Evolutionary conservation across 208 protist species (phyloP).

Genomic region (Trypanosomatidae sp.): DNA sequence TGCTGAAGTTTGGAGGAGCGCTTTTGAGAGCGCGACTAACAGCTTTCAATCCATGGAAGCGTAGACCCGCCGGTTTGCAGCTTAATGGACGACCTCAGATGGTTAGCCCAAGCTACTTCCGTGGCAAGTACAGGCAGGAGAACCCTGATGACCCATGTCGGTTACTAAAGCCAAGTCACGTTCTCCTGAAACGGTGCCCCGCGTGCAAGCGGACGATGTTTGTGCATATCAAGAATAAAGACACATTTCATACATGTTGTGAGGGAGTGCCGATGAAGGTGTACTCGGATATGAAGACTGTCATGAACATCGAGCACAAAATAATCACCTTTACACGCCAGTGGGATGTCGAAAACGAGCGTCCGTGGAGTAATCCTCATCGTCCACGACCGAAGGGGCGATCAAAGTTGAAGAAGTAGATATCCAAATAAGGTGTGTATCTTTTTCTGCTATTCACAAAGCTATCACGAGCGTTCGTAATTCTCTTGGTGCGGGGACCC

Average conservation of each 20-base stretch:
- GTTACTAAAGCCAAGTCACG: constrained; percentile 74
- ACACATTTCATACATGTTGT: constrained; percentile 87
- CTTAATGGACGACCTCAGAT: constrained; percentile 82
- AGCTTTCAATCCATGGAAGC: constrained; percentile 88
- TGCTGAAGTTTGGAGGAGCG: constrained; percentile 28
- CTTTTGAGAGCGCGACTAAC: constrained; percentile 48
- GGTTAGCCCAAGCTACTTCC: constrained; percentile 66
- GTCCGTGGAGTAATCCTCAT: constrained; percentile 80
- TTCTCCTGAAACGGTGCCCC: constrained; percentile 78
- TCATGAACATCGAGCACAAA: constrained; percentile 80
- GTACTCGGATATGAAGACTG: constrained; percentile 72
- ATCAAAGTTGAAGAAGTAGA: constrained; percentile 87
- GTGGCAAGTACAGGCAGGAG: constrained; percentile 37
- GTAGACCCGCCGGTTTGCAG: constrained; percentile 59
- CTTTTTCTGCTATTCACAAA: constrained; percentile 3
- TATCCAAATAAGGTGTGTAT: neutral
- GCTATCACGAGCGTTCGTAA: neutral
- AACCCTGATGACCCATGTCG: constrained; percentile 84
- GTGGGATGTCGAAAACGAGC: constrained; percentile 83
- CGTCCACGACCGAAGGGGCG: constrained; percentile 81
- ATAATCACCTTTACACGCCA: constrained; percentile 54
- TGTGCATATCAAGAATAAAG: constrained; percentile 44
- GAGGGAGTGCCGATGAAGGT: constrained; percentile 78
- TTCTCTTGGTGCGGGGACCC: neutral
- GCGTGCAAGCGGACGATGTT: constrained; percentile 79